phyloP scores from a whole-genome alignment of 2,329 filamentous ascomycete genomes.

The Pseudomassariella vexata region DNA sequence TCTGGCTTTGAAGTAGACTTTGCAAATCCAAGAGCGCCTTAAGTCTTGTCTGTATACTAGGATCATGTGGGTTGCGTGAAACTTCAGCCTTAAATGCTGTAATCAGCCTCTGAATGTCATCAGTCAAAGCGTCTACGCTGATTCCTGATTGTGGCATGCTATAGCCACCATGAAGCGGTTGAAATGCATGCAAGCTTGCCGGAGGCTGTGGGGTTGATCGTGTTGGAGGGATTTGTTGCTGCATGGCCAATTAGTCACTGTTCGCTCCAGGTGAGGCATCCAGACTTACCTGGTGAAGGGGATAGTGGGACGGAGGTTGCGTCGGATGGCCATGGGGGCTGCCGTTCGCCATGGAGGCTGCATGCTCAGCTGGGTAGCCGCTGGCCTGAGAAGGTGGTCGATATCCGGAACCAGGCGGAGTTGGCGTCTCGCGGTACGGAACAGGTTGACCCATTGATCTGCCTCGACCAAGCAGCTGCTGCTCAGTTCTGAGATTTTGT shows the following conservation, averaged over 20 bases:
- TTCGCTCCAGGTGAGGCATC: not conserved
- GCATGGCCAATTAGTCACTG: conserved; percentile 9
- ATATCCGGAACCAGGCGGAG: conserved; percentile 60
- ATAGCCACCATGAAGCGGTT: conserved; percentile 34
- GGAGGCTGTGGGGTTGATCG: conserved; percentile 33
- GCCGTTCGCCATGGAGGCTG: conserved; percentile 30
- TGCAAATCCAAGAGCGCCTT: conserved; percentile 84
- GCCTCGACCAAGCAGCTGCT: conserved; percentile 46
- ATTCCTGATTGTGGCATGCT: conserved; percentile 38
- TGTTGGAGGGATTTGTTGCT: conserved; percentile 20
- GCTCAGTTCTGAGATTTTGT: conserved; percentile 48
- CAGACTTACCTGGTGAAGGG: conserved; percentile 25
- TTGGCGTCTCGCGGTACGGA: conserved; percentile 67
- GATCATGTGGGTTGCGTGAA: conserved; percentile 70
- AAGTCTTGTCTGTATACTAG: conserved; percentile 69
- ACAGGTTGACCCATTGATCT: conserved; percentile 45
- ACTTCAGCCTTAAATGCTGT: conserved; percentile 66
- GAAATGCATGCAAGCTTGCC: conserved; percentile 33
- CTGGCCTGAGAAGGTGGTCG: conserved; percentile 28
- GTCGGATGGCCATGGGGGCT: conserved; percentile 16
- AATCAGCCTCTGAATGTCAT: conserved; percentile 78
- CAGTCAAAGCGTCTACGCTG: conserved; percentile 70
- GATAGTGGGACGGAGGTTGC: conserved; percentile 19
- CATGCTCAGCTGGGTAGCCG: conserved; percentile 27
- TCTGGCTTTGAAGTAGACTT: conserved; percentile 69